Percentiles rank a stretch among this genome's conserved stretches.
Evolutionary conservation across 495 filamentous ascomycete species (phyloP).

Genomic region (Jackrogersella multiformis): DNA sequence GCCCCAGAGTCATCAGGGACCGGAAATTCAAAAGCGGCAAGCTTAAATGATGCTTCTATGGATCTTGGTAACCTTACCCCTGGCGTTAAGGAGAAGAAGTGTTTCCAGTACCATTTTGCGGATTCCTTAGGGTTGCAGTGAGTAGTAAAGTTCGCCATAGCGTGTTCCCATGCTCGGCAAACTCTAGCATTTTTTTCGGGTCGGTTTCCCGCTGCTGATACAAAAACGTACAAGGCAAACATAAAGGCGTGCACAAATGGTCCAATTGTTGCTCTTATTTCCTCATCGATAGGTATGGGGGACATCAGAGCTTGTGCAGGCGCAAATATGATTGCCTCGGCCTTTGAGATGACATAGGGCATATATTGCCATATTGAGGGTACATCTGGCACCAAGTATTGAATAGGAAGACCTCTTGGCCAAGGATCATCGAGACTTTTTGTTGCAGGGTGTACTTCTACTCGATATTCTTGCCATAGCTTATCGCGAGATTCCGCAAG

Average conservation of each 20-base stretch:
- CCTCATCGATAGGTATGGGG: slow-evolving; percentile 22
- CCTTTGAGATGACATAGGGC: slow-evolving; percentile 27
- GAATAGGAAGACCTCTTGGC: slow-evolving; percentile 41
- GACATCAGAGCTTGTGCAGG: slow-evolving; percentile 3
- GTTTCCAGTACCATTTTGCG: slow-evolving; percentile 34
- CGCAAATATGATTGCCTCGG: slow-evolving; percentile 33
- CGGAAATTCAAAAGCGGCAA: not conserved
- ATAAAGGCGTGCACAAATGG: slow-evolving; percentile 36
- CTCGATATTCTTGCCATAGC: slow-evolving; percentile 33
- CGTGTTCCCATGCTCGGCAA: slow-evolving; percentile 29
- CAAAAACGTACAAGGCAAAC: slow-evolving; percentile 28
- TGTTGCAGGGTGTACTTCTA: slow-evolving; percentile 7
- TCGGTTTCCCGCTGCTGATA: slow-evolving; percentile 4
- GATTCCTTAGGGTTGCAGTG: slow-evolving; percentile 17
- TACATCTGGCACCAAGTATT: slow-evolving; percentile 6
- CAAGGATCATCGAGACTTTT: slow-evolving; percentile 16
- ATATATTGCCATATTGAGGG: slow-evolving; percentile 21
- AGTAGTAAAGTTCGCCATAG: slow-evolving; percentile 17
- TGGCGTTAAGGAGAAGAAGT: not conserved
- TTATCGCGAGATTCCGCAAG: slow-evolving; percentile 36
- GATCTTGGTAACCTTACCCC: not conserved
- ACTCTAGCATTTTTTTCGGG: slow-evolving; percentile 4
- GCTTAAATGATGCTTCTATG: slow-evolving; percentile 5
- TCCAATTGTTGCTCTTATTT: slow-evolving; percentile 17
- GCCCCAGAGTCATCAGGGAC: not conserved